These are phyloP conservation scores for Umbilicaria muhlenbergii DNA, from an alignment of 495 filamentous ascomycete species.

Conservation along the genomic window DNA sequence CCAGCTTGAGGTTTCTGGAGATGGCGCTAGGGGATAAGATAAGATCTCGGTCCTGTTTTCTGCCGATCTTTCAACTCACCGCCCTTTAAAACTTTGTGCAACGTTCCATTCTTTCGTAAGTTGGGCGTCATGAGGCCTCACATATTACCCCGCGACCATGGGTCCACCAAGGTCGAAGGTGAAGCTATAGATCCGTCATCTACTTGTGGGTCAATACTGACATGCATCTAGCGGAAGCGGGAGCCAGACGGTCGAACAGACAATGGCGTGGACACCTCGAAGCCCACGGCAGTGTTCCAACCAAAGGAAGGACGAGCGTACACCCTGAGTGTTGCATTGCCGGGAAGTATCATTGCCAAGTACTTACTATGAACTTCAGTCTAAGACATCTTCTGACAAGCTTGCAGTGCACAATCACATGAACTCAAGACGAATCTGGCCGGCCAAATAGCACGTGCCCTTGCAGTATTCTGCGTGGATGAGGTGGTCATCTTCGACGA, in stretches of 20 bases:
- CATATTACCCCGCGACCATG: too few species aligned
- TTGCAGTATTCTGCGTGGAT: constrained; percentile 62
- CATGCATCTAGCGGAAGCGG: constrained; percentile 1
- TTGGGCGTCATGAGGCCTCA: too few species aligned
- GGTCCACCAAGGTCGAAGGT: too few species aligned
- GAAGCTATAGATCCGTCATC: too few species aligned
- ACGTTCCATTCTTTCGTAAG: too few species aligned
- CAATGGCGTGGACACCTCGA: constrained; percentile 29
- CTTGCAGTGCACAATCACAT: constrained; percentile 34
- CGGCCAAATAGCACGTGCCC: constrained; percentile 53
- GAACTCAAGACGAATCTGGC: constrained; percentile 51
- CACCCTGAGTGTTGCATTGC: constrained; percentile 41
- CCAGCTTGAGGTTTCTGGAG: neutral
- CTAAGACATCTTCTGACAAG: neutral
- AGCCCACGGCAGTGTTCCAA: constrained; percentile 39
- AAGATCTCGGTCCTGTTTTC: too few species aligned
- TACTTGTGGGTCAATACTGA: too few species aligned
- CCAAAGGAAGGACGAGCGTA: constrained; percentile 28
- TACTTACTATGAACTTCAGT: constrained; percentile 14
- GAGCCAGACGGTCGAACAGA: neutral
- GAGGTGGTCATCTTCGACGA: constrained; percentile 66
- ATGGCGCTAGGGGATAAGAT: too few species aligned
- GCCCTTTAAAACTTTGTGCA: too few species aligned
- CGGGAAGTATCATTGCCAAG: constrained; percentile 45
- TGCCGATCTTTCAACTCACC: too few species aligned